These are phyloP conservation scores for Jamesozyma hellenica DNA, from an alignment of 805 yeast species.

Conservation along the genomic window DNA sequence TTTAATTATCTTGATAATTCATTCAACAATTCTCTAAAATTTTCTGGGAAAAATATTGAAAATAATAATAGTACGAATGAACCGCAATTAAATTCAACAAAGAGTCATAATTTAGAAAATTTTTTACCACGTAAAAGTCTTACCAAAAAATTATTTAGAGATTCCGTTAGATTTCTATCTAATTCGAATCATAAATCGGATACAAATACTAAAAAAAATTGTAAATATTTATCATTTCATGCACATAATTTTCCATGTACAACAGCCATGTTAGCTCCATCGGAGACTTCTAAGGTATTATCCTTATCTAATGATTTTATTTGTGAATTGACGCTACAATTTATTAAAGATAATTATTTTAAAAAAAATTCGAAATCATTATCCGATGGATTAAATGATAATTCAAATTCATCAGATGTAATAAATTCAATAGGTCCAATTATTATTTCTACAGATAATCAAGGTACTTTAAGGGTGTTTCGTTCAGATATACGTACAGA, in stretches of 20 bases:
- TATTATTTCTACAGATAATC: slow-evolving; percentile 65
- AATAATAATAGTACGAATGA: too few relatives aligned
- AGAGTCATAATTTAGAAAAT: neutral
- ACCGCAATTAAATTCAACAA: neutral
- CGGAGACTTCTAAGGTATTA: slow-evolving; percentile 49
- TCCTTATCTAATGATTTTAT: slow-evolving; percentile 72
- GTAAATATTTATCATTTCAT: slow-evolving; percentile 59
- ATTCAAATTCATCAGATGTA: slow-evolving; percentile 6
- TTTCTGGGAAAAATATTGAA: too few relatives aligned
- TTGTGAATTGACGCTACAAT: slow-evolving; percentile 44
- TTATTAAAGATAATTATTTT: slow-evolving; percentile 7
- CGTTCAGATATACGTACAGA: slow-evolving; percentile 62
- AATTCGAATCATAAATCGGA: neutral
- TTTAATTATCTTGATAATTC: too few relatives aligned
- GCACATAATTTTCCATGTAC: slow-evolving; percentile 70
- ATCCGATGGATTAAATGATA: neutral
- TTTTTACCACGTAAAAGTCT: neutral
- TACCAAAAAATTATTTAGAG: neutral
- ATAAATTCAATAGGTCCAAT: slow-evolving; percentile 34
- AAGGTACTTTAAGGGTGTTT: slow-evolving; percentile 64
- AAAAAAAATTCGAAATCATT: neutral
- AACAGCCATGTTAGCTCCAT: slow-evolving; percentile 70
- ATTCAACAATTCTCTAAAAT: too few relatives aligned
- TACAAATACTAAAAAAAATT: slow-evolving; percentile 28
- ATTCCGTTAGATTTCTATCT: neutral